A percentile compares a stretch with the other conserved stretches of the same genome.
phyloP scores from a whole-genome alignment of 1,284 basidiomycete genomes.

The Cerrena zonata region DNA sequence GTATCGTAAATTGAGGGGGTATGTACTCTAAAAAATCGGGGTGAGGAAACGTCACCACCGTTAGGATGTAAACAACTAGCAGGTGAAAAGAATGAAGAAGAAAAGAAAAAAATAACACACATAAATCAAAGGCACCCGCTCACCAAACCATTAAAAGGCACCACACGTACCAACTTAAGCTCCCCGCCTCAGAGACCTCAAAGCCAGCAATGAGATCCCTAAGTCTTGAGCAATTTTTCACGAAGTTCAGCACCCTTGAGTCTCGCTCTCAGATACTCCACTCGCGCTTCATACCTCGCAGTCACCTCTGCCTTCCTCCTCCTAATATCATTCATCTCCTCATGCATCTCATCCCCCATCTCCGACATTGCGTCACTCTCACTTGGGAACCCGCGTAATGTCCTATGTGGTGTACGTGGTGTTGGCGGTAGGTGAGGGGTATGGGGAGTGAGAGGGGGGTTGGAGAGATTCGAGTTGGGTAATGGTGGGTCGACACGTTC shows the following conservation, averaged over 20 bases:
- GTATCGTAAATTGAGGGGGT: too few species aligned
- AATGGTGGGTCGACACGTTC: slow-evolving; percentile 40
- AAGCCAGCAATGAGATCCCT: slow-evolving; percentile 7
- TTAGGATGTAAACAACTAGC: too few species aligned
- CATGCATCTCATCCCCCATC: slow-evolving; percentile 33
- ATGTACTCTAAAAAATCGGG: too few species aligned
- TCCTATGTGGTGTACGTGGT: slow-evolving; percentile 2
- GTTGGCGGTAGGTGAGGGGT: too few species aligned
- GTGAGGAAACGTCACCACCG: too few species aligned
- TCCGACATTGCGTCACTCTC: slow-evolving; percentile 9
- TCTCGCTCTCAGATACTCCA: slow-evolving; percentile 66
- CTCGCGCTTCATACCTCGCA: slow-evolving; percentile 55
- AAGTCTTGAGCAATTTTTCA: slow-evolving; percentile 54
- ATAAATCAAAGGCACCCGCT: slow-evolving; percentile 6
- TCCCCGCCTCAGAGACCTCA: too few species aligned
- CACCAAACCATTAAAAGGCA: too few species aligned
- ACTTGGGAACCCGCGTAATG: slow-evolving; percentile 6
- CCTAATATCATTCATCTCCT: slow-evolving; percentile 59
- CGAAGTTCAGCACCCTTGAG: slow-evolving; percentile 70
- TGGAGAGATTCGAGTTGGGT: too few species aligned
- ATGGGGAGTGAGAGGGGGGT: too few species aligned
- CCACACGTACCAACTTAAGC: too few species aligned
- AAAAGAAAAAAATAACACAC: slow-evolving; percentile 6
- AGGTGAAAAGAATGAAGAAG: too few species aligned
- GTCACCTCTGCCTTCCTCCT: slow-evolving; percentile 57